These are phyloP conservation scores for Amanita rimosa DNA, from an alignment of 768 basidiomycete genomes.

Conservation along the genomic window DNA sequence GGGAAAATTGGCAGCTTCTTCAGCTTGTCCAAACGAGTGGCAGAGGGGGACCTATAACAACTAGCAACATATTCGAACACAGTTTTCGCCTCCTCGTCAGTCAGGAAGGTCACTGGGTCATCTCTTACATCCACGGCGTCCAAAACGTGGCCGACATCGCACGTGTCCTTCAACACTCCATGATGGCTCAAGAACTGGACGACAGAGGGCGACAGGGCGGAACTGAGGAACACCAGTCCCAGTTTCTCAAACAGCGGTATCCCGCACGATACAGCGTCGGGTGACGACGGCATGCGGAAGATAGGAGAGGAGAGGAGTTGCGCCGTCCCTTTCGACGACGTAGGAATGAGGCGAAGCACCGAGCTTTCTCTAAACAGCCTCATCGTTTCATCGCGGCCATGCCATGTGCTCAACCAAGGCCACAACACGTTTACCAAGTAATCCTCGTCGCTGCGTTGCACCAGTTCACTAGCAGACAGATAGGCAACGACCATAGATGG, in stretches of 20 bases:
- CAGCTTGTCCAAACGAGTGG: slow-evolving; percentile 1
- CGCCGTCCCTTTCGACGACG: slow-evolving; percentile 18
- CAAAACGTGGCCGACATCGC: background rate
- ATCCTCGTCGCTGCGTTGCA: slow-evolving; percentile 15
- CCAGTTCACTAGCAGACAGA: slow-evolving; percentile 8
- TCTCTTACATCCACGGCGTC: background rate
- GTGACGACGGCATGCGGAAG: slow-evolving; percentile 14
- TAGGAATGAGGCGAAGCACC: slow-evolving; percentile 21
- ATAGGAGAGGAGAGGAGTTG: slow-evolving; percentile 14
- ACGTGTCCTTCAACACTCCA: slow-evolving; percentile 9
- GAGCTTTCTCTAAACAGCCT: background rate
- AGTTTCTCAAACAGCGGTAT: slow-evolving; percentile 15
- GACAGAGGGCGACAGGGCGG: slow-evolving; percentile 11
- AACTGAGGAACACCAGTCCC: slow-evolving; percentile 23
- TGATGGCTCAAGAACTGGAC: slow-evolving; percentile 12
- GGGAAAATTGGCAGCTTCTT: slow-evolving; percentile 20
- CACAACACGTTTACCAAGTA: slow-evolving; percentile 33
- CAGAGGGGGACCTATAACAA: background rate
- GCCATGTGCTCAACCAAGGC: slow-evolving; percentile 26
- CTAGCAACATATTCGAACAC: background rate
- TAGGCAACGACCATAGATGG: slow-evolving; percentile 14
- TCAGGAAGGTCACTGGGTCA: background rate
- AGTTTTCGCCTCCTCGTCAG: background rate
- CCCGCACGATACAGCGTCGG: slow-evolving; percentile 8
- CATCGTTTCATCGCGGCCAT: background rate